Base-by-base conservation (phyloP, 2,329 filamentous ascomycete genomes). In the Aspergillus tubingensis region DNA sequence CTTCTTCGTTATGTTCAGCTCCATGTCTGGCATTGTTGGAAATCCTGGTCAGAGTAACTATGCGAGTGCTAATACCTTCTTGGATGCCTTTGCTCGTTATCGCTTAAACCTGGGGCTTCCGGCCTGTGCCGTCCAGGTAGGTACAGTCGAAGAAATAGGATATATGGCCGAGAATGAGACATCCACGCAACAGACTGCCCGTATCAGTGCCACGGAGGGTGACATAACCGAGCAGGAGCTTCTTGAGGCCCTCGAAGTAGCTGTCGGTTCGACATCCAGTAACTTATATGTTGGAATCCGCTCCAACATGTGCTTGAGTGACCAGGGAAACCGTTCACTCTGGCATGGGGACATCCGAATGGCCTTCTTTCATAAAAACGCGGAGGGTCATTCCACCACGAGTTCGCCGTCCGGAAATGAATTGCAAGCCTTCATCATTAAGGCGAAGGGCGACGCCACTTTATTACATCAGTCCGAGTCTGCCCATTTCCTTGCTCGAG, bases 1-100 rank as follows among this genome's bases (percentile, higher is more conserved):
- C 58, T 81, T 81, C 66, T 80, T 81, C 63, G 60, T 81, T 15
- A 63, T 77, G 17, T 64, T 80, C 10, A 76, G 74, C 2, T 80
- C 77, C 0, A 55, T 74, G 0, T 67, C 68, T 6, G 73, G 74
- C 5, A 63, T 74, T 2, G 54, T 76, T 38, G 72, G 75, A 5
- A 65, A 68, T 36, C 27, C 61, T 25, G 68, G 68, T 27, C 67
- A 78, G 55, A 70, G 70, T 1, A 74, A 70, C 19, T 80, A 81
- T 56, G 70, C 74, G 13, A 71, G 75, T 3, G 77, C 69, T 0
- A 77, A 76, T 39, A 70, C 69, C 0, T 80, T 75, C 57, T 67
- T 75, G n/a, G 74, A 80, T 48, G 60, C 66, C 1, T 64, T 73
- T 5, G 59, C 58, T 3, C 30, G 59, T 0, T 72, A 73, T 32